A percentile compares a stretch with the other conserved stretches of the same genome.
phyloP scores from a whole-genome alignment of 768 basidiomycete species.

The Mycena alexandri region DNA sequence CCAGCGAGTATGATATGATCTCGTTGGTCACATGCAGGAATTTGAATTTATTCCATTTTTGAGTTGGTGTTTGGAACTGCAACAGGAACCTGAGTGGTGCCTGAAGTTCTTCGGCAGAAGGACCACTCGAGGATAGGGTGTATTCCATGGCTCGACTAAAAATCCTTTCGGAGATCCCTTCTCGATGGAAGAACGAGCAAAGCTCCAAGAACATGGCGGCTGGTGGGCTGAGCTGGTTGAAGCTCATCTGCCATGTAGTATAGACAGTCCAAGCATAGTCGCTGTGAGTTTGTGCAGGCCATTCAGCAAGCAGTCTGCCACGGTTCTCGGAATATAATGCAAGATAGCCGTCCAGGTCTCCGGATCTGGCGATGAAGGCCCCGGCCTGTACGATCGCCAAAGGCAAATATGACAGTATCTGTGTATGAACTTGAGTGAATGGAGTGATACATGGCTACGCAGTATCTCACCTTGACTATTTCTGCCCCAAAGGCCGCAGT shows the following conservation, averaged over 20 bases:
- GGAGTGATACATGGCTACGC: too few species aligned
- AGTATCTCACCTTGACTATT: too few species aligned
- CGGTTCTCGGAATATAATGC: constrained; percentile 5
- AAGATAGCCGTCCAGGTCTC: not conserved
- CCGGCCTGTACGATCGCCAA: constrained; percentile 16
- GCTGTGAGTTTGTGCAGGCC: too few species aligned
- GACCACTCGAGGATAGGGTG: not conserved
- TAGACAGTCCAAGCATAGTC: too few species aligned
- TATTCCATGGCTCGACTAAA: constrained; percentile 5
- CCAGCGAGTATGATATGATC: too few species aligned
- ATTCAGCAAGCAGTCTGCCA: not conserved
- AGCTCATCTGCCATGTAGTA: constrained; percentile 21
- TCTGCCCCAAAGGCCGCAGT: too few species aligned
- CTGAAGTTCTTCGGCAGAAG: not conserved
- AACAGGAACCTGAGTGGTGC: not conserved
- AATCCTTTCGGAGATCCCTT: constrained; percentile 2
- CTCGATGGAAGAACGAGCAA: constrained; percentile 9
- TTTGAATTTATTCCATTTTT: not conserved
- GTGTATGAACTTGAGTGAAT: too few species aligned
- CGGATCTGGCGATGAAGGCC: constrained; percentile 14
- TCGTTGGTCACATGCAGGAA: not conserved
- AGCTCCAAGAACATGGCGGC: not conserved
- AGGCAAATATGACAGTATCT: constrained; percentile 9
- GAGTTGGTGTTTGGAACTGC: not conserved
- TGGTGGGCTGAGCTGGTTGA: not conserved